These are phyloP conservation scores for Wickerhamiella azymoides DNA, from an alignment of 805 yeast species.

Conservation along the genomic window DNA sequence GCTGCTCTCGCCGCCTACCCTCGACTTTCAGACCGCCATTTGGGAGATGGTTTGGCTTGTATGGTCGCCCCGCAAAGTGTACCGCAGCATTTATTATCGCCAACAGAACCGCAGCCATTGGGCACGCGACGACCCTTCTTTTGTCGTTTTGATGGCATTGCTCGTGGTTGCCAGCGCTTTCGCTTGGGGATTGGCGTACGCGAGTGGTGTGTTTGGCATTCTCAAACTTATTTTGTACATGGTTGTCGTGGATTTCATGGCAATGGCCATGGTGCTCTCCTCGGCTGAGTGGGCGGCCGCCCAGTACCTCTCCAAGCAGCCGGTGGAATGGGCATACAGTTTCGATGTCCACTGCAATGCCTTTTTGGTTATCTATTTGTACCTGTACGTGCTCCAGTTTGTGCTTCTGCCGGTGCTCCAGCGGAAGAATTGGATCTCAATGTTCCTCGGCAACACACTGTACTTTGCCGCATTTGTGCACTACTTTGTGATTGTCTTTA, in stretches of 20 bases:
- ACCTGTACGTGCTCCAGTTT: conserved; percentile 61
- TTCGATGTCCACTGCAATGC: conserved; percentile 90
- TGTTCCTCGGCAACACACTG: conserved; percentile 62
- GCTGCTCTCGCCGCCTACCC: conserved; percentile 56
- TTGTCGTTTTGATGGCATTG: conserved; percentile 55
- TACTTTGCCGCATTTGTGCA: conserved; percentile 63
- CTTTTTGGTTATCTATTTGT: conserved; percentile 67
- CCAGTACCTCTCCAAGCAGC: conserved; percentile 29
- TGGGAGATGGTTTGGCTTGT: conserved; percentile 79
- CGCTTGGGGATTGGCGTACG: conserved; percentile 67
- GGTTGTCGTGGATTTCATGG: conserved; percentile 72
- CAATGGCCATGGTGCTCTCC: conserved; percentile 54
- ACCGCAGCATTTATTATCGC: conserved; percentile 66
- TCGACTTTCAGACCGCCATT: conserved; percentile 83
- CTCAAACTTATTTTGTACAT: conserved; percentile 58
- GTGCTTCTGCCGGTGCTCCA: conserved; percentile 58
- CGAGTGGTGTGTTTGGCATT: conserved; percentile 47
- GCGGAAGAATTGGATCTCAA: conserved; percentile 48
- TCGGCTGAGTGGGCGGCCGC: conserved; percentile 62
- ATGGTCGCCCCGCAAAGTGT: conserved; percentile 66
- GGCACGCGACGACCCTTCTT: conserved; percentile 88
- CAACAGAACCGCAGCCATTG: conserved; percentile 66
- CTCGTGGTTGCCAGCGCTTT: conserved; percentile 61
- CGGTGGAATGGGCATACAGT: conserved; percentile 84
- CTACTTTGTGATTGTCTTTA: conserved; percentile 67